Percentiles rank a stretch among this genome's conserved stretches.
Conservation (phyloP, 345 rosid genomes). For the Lenwebbia sp. region DNA sequence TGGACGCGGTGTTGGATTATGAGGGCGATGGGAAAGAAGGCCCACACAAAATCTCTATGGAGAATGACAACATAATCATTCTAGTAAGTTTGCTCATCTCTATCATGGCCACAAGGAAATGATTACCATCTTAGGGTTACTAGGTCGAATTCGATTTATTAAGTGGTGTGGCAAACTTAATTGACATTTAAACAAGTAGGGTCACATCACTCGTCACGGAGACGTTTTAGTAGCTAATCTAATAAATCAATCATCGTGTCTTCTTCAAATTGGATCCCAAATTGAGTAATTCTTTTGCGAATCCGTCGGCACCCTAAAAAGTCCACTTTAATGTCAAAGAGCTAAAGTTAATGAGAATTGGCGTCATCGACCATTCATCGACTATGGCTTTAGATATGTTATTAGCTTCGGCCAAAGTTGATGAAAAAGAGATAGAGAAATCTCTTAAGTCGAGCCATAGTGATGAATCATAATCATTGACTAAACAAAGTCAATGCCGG, state of each 20-base stretch:
- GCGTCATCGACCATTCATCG: not conserved
- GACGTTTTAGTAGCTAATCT: not conserved
- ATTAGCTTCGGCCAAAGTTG: not conserved
- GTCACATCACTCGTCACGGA: not conserved
- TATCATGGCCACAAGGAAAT: too few relatives aligned
- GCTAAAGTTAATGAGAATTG: not conserved
- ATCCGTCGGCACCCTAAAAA: too few relatives aligned
- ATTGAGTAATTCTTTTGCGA: too few relatives aligned
- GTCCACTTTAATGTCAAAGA: too few relatives aligned
- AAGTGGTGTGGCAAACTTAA: not conserved
- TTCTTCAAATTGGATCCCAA: not conserved
- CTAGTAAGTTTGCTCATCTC: too few relatives aligned
- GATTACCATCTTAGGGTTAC: not conserved
- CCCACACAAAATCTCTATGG: too few relatives aligned
- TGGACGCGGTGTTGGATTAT: too few relatives aligned
- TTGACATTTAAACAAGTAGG: not conserved
- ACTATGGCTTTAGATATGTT: not conserved
- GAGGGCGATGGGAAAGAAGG: too few relatives aligned
- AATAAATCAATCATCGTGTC: not conserved
- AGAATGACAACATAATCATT: too few relatives aligned
- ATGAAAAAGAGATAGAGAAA: not conserved
- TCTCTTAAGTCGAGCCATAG: not conserved
- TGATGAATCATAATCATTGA: not conserved
- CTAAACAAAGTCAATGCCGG: not conserved
- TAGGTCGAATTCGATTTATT: not conserved